A percentile compares a stretch with the other conserved stretches of the same genome.
Evolutionary conservation across 345 rosid species (phyloP).

Genomic region (Salix dunnii): DNA sequence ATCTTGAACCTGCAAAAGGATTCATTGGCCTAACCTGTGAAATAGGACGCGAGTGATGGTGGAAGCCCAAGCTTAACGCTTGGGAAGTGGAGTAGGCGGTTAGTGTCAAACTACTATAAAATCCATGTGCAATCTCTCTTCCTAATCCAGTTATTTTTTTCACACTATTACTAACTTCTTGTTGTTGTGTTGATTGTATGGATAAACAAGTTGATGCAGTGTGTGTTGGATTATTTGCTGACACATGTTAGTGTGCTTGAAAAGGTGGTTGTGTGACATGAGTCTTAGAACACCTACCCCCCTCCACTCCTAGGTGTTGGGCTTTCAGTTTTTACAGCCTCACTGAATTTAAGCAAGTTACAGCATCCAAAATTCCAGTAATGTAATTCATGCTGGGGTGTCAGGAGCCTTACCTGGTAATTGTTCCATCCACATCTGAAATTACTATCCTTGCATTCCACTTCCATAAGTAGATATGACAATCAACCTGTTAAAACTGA

Average conservation of each 20-base stretch:
- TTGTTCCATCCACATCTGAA: conserved; percentile 95
- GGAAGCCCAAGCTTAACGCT: not conserved
- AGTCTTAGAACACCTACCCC: too few relatives aligned
- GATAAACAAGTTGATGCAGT: not conserved
- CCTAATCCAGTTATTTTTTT: not conserved
- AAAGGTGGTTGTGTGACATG: too few relatives aligned
- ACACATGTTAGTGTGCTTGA: not conserved
- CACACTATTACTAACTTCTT: not conserved
- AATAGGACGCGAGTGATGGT: not conserved
- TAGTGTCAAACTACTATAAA: not conserved
- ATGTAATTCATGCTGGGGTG: not conserved
- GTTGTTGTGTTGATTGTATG: not conserved
- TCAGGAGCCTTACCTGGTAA: conserved; percentile 61
- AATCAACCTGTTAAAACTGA: conserved; percentile 60
- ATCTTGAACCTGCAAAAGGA: not conserved
- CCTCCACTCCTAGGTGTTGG: too few relatives aligned
- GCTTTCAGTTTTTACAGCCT: too few relatives aligned
- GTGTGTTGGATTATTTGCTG: not conserved
- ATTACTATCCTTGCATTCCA: conserved; percentile 90
- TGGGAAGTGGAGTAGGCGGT: not conserved
- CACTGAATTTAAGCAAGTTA: not conserved
- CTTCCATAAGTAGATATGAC: conserved; percentile 90
- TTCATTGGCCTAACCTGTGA: not conserved
- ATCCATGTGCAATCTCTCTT: not conserved
- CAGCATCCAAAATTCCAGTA: not conserved